phyloP scores from a whole-genome alignment of 352 stramenopile species.

The Pseudoperonospora humuli region DNA sequence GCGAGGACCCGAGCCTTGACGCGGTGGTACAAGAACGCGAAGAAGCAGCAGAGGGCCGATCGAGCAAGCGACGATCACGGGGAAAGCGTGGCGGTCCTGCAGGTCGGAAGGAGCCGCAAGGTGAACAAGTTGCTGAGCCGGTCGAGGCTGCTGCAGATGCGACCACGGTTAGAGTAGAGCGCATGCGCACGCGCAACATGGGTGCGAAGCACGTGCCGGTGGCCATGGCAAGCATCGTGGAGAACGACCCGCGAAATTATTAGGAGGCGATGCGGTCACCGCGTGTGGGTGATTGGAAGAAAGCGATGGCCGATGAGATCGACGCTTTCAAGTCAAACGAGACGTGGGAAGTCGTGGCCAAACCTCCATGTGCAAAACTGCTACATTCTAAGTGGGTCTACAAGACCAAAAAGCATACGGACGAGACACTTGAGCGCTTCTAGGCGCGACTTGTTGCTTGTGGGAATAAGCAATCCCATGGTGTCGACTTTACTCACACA shows the following conservation, averaged over 20 bases:
- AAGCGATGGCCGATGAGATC: slow-evolving; percentile 10
- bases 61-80: too few species aligned
- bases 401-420: slow-evolving; percentile 18
- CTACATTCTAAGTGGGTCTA: slow-evolving; percentile 24
- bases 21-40: too few species aligned
- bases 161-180: too few species aligned
- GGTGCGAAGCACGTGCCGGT: not conserved
- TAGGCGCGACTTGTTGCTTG: slow-evolving; percentile 14
- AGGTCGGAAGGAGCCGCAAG: too few species aligned
- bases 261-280: not conserved
- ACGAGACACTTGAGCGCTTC: slow-evolving; percentile 11
- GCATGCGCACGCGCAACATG: too few species aligned
- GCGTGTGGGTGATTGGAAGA: not conserved
- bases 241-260: not conserved
- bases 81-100: too few species aligned
- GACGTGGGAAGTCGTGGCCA: not conserved
- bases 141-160: too few species aligned
- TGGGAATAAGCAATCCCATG: not conserved
- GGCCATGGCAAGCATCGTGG: not conserved
- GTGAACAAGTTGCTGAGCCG: too few species aligned
- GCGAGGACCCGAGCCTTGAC: too few species aligned
- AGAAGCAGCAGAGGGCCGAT: too few species aligned
- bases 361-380: not conserved
- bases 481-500: too few species aligned
- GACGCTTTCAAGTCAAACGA: not conserved